Evolutionary conservation across 257 asterid genomes (phyloP).

Genomic region (Lithospermum erythrorhizon): DNA sequence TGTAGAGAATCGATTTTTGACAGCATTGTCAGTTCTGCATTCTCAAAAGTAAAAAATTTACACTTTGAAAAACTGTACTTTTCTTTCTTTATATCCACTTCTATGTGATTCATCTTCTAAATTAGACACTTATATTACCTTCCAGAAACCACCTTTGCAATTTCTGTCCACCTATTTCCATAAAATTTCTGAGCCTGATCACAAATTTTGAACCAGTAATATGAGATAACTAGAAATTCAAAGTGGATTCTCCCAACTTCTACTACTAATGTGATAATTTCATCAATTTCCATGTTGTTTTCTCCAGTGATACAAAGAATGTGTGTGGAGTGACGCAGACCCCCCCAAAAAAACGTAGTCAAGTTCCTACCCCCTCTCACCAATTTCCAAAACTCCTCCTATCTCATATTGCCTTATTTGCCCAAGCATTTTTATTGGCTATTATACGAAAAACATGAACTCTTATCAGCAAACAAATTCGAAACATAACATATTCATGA

Average conservation of each 20-base stretch:
- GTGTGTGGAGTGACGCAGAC: too few species aligned
- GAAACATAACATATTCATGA: neutral
- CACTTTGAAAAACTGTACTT: neutral
- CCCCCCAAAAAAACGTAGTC: too few species aligned
- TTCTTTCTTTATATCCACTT: neutral
- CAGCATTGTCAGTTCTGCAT: constrained; percentile 94
- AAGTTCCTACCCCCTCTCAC: neutral
- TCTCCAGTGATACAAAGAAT: too few species aligned
- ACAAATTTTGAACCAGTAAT: constrained; percentile 19
- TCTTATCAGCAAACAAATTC: too few species aligned
- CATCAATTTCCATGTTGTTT: neutral
- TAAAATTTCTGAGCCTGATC: constrained; percentile 88
- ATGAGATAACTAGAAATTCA: neutral
- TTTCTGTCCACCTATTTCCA: constrained; percentile 99
- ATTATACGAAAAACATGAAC: too few species aligned
- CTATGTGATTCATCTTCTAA: neutral
- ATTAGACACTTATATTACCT: constrained; percentile 38
- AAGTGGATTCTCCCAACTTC: neutral
- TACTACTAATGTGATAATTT: neutral
- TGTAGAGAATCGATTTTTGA: constrained; percentile 94
- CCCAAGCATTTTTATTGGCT: neutral
- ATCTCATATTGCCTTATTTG: neutral
- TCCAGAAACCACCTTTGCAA: constrained; percentile 99
- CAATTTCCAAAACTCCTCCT: neutral
- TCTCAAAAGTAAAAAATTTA: constrained; percentile 1